Percentiles rank a stretch among this genome's conserved stretches.
Conservation (phyloP, 352 stramenopile genomes). For the Peronosclerospora sorghi region DNA sequence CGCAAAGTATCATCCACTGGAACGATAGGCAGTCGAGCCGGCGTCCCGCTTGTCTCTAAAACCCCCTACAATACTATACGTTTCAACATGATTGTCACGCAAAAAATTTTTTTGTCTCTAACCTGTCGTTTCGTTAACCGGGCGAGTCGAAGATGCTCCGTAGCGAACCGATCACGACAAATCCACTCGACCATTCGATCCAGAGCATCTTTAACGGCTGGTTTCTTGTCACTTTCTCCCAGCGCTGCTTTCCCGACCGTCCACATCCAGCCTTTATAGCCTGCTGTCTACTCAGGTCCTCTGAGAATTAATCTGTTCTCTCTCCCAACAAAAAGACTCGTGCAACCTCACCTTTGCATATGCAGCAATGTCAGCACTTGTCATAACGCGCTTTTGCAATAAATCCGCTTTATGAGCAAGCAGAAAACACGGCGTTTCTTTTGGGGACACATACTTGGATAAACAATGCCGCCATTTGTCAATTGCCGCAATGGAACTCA, state of each 20-base stretch:
- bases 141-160: slow-evolving; percentile 20
- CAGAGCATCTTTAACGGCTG: slow-evolving; percentile 56
- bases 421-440: slow-evolving; percentile 69
- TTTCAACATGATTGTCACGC: no score
- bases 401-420: slow-evolving; percentile 77
- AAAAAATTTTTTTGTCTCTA: neutral
- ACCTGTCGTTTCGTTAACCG: slow-evolving; percentile 20
- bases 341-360: slow-evolving; percentile 42
- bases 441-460: slow-evolving; percentile 60
- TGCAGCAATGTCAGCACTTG: slow-evolving; percentile 72
- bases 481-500: slow-evolving; percentile 76
- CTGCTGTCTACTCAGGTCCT: slow-evolving; percentile 25
- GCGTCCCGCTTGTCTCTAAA: slow-evolving; percentile 29
- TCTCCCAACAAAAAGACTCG: neutral
- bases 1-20: slow-evolving; percentile 51
- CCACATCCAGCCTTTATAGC: slow-evolving; percentile 80
- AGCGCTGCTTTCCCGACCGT: slow-evolving; percentile 66
- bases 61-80: slow-evolving; percentile 25
- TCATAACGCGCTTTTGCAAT: slow-evolving; percentile 80
- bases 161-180: slow-evolving; percentile 23
- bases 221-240: slow-evolving; percentile 75
- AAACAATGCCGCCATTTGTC: slow-evolving; percentile 76
- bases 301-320: no score
- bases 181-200: slow-evolving; percentile 67
- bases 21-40: slow-evolving; percentile 33